Base-by-base conservation (phyloP, 306 rosid species). In the Comarum palustre region DNA sequence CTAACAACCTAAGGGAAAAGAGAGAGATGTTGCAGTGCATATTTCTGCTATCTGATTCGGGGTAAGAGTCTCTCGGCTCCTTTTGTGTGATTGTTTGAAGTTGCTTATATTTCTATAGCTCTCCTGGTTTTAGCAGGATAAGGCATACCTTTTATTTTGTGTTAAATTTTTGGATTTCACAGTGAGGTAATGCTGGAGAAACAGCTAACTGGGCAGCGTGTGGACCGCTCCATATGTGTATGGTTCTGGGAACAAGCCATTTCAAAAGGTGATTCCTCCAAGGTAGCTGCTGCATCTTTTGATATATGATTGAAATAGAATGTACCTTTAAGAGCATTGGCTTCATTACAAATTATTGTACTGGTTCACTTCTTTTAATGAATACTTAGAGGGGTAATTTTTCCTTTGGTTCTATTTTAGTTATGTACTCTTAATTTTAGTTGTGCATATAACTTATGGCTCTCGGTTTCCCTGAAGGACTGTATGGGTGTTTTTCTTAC, bases 171-270 rank as follows among this genome's bases (percentile, higher is more conserved):
- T 54, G 14, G 57, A 32, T 77, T 85, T 74, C 10, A 22, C 73
- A 94, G 98, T 41, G 98, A 94, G 87, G 90, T 94, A 42, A 91
- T 94, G 75, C 91, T 94, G 12, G 97, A 94, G 96, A 94, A 94
- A 74, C 98, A 94, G 88, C 90, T 94, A 16, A 83, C 95, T 12
- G 98, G 95, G 38, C 98, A 88, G 81, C 89, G 97, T n/a, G 97
- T 91, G 50, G 98, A 89, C 77, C 98, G 98, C 68, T 94, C 97
- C 36, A 91, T 94, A 17, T 94, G 97, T 69, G 77, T 74, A 17
- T 94, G 97, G 98, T 94, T 88, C 77, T 94, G 97, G 97, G 94
- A 86, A 24, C 96, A 93, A 73, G 76, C 86, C 75, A 63, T 85
- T 83, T 86, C 98, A 72, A 90, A 89, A 82, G 88, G 90, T 58